phyloP scores from a whole-genome alignment of 768 basidiomycete genomes.

The Melanogaster broomeanus region DNA sequence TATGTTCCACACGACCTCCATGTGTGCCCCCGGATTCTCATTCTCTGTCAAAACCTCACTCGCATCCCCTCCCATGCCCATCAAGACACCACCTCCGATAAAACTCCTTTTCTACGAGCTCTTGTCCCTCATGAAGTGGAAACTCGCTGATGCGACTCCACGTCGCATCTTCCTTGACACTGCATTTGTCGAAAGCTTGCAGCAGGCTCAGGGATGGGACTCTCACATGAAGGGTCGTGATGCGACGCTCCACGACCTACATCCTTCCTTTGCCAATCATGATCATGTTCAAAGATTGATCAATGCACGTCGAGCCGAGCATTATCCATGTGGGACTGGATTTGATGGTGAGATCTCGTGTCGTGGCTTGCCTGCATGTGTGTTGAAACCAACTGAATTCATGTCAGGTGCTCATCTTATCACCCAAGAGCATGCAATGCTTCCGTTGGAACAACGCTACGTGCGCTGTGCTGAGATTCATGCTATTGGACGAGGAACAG shows the following conservation, averaged over 20 bases:
- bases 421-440: not conserved
- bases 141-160: constrained; percentile 4
- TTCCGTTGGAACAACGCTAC: not conserved
- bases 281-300: not conserved
- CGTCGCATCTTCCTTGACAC: not conserved
- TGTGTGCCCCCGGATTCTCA: constrained; percentile 2
- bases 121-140: not conserved
- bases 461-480: not conserved
- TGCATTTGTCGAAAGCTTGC: not conserved
- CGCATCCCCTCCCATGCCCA: not conserved
- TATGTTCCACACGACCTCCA: constrained; percentile 7
- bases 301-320: not conserved
- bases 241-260: not conserved
- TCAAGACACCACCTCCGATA: not conserved
- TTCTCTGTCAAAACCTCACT: constrained; percentile 12
- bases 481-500: not conserved
- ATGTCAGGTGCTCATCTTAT: too few species aligned
- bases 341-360: not conserved
- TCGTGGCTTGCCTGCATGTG: not conserved
- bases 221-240: not conserved
- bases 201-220: not conserved
- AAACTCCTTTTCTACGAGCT: not conserved
- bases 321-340: not conserved
- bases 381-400: not conserved
- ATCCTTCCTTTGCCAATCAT: constrained; percentile 1